phyloP scores from a whole-genome alignment of 345 rosid species.

The Aethionema arabicum region DNA sequence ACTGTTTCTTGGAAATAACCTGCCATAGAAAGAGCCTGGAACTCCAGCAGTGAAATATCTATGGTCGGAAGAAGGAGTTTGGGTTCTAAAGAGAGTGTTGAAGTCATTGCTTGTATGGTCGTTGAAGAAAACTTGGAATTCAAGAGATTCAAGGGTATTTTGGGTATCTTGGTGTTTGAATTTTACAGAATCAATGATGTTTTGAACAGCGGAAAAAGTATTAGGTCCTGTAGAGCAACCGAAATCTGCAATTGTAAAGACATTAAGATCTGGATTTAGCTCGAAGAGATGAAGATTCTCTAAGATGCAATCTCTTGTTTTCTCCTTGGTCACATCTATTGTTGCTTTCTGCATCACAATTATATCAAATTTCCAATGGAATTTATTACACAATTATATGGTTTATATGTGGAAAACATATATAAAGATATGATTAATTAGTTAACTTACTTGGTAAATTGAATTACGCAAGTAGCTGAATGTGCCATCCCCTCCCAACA shows the following conservation, averaged over 20 bases:
- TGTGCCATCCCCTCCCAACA: conserved; percentile 7
- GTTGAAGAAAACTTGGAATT: conserved; percentile 37
- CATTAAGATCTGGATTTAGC: background rate
- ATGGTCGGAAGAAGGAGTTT: conserved; percentile 1
- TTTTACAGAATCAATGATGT: conserved; percentile 11
- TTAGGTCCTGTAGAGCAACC: conserved; percentile 18
- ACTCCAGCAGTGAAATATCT: conserved; percentile 26
- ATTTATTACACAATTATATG: background rate
- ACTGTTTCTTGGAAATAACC: conserved; percentile 29
- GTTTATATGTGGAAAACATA: background rate
- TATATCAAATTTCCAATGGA: too few species aligned
- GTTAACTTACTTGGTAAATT: background rate
- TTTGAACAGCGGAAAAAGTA: conserved; percentile 3
- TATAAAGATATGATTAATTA: background rate
- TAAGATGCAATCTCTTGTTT: background rate
- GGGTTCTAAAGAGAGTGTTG: conserved; percentile 37
- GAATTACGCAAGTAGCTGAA: conserved; percentile 8
- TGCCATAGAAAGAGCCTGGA: conserved; percentile 34
- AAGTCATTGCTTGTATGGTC: conserved; percentile 37
- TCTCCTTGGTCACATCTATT: background rate
- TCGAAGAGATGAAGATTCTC: background rate
- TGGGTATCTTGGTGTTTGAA: background rate
- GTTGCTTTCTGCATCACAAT: background rate
- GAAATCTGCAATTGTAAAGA: conserved; percentile 4
- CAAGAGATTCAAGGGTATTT: background rate